Evolutionary conservation across 345 rosid species (phyloP).

Genomic region (Mercurialis annua): DNA sequence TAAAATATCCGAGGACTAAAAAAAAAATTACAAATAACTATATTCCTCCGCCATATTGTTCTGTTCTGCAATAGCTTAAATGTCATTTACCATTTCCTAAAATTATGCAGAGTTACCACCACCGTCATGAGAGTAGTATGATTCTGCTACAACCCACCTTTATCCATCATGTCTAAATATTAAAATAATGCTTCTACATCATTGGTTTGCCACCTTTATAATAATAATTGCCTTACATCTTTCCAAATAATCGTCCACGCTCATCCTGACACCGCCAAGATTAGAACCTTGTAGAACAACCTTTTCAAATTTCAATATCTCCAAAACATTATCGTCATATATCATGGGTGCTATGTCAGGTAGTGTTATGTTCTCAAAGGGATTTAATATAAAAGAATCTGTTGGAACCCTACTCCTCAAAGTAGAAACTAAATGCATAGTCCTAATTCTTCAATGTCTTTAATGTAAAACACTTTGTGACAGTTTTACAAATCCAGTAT

Average conservation of each 20-base stretch:
- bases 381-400: neutral
- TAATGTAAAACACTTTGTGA: neutral
- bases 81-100: neutral
- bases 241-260: neutral
- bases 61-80: neutral
- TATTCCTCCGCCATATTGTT: neutral
- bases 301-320: slow-evolving; percentile 1
- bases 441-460: too few species aligned
- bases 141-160: neutral
- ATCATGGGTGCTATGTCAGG: neutral
- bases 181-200: too few species aligned
- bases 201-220: too few species aligned
- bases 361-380: too few species aligned
- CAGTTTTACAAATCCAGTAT: neutral
- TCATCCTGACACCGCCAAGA: neutral
- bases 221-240: neutral
- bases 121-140: neutral
- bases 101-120: neutral
- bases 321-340: neutral
- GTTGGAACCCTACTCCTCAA: neutral
- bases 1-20: neutral
- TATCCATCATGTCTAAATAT: neutral
- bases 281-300: neutral
- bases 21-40: neutral
- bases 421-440: neutral